Base-by-base conservation (phyloP, 108 stramenopile genomes). In the Nitzschia inconspicua region DNA sequence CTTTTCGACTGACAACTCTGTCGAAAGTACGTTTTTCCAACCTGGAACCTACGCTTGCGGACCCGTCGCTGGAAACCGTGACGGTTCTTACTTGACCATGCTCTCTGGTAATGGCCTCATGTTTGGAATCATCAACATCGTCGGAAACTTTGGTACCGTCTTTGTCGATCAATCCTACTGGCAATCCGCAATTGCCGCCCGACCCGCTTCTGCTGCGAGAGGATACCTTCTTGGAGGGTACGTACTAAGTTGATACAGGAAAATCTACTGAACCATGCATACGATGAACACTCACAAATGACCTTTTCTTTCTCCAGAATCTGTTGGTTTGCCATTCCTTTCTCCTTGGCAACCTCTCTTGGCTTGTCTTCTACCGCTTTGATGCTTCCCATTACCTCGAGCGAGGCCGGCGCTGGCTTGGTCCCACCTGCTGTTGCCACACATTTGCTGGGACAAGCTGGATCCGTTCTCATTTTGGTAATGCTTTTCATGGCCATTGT, bases 401-500 rank as follows among this genome's bases (percentile, higher is more conserved):
- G 24, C 16, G 92, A 96, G 68, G 95, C 95, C 16, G 92, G 87
- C 10, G 31, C 79, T 25, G 95, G 95, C 44, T 76, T 96, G 51
- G 95, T 96, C 18, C 95, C 95, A 13, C 90, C 92, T 52, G 95
- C 95, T 43, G 88, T 93, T n/a, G 95, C 95, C 2, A 62, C 68
- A 7, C 70, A 89, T 49, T 57, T 96, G 29, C 51, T 94, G 26
- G 95, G 95, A 28, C 44, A 82, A 49, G 75, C 83, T 30, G 95
- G 95, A 32, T 57, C 83, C 9, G 78, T 70, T 32, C 63, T 88
- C 22, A 83, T 96, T 50, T 64, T 91, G 35, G 71, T 93, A 75
- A 96, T 96, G 95, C 82, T 96, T 52, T 96, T 94, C 82, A 96
- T 96, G 95, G 95, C 95, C 20, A 91, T 96, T 62, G 86, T 90